Evolutionary conservation across 257 asterid species (phyloP), one percentile per base, ranked within the genome.

Genomic region (Lantana camara): DNA sequence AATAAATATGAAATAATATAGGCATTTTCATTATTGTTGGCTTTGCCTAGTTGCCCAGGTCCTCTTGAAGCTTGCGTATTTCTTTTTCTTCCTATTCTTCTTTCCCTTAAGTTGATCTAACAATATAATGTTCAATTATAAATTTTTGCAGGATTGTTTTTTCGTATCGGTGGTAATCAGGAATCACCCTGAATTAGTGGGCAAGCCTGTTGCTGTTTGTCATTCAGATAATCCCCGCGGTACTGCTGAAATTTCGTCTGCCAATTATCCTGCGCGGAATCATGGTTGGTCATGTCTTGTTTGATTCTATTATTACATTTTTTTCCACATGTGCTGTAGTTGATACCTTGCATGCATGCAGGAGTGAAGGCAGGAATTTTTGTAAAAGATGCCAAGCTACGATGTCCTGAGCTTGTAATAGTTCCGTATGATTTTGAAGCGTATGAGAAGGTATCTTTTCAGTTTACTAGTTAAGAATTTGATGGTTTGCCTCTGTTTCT

Each of bases 361-460:
- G 99, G 99, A 65, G 89, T 93, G 48, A 85, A 79, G 84, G 96
- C 99, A 32, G 97, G 99, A 48, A 90, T 90, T 92, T 94, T 94
- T 44, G 96, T 94, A 61, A 81, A 85, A 78, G 96, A 94, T 78
- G 99, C 99, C 13, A 94, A 88, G 85, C 84, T 67, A 37, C 87
- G 80, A 37, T 94, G 99, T 68, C 96, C 99, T 74, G 85, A 88
- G 66, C 96, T 94, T 67, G 89, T 85, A 64, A 83, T 84, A 56
- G 86, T 90, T 73, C 89, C 97, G 37, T 90, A 94, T 68, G 85
- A 94, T 79, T 94, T 94, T 64, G 87, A 77, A 80, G 99, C 99
- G 75, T 94, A 94, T 71, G 99, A 90, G 84, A 90, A 71, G 97
- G 99, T 90, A 79, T 57, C 22, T 9, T 10, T 68, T 69, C 56